A percentile compares a stretch with the other conserved stretches of the same genome.
phyloP scores from a whole-genome alignment of 2,329 filamentous ascomycete species.

The Fusarium caatingaense region DNA sequence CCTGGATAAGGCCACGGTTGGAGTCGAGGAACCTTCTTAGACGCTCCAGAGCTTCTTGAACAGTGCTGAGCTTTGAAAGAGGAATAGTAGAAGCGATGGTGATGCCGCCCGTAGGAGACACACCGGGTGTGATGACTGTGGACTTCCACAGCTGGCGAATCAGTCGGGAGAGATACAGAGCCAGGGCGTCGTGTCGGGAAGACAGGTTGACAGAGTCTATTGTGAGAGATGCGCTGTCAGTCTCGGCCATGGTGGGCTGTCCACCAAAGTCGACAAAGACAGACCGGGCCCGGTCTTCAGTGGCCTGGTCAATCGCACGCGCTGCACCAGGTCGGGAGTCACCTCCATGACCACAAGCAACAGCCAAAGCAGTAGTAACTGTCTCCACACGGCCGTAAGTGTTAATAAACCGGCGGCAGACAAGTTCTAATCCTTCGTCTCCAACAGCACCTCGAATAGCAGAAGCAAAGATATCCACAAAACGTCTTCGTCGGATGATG shows the following conservation, averaged over 20 bases:
- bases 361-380: slow-evolving; percentile 89
- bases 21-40: slow-evolving; percentile 83
- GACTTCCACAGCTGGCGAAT: slow-evolving; percentile 89
- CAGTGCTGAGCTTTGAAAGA: slow-evolving; percentile 74
- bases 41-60: slow-evolving; percentile 84
- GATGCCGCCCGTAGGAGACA: slow-evolving; percentile 67
- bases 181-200: slow-evolving; percentile 87
- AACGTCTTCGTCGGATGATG: slow-evolving; percentile 81
- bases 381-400: slow-evolving; percentile 91
- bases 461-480: slow-evolving; percentile 92
- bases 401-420: slow-evolving; percentile 85
- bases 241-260: slow-evolving; percentile 83
- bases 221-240: slow-evolving; percentile 75
- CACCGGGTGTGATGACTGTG: slow-evolving; percentile 71
- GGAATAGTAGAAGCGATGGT: slow-evolving; percentile 75
- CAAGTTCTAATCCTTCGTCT: slow-evolving; percentile 82
- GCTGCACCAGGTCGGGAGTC: slow-evolving; percentile 78
- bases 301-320: slow-evolving; percentile 84
- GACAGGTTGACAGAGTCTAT: slow-evolving; percentile 89
- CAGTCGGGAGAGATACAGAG: slow-evolving; percentile 88
- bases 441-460: slow-evolving; percentile 79
- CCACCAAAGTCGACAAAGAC: slow-evolving; percentile 95
- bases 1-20: slow-evolving; percentile 94
- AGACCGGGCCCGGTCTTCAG: slow-evolving; percentile 84
- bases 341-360: slow-evolving; percentile 92